Percentiles rank a stretch among this genome's conserved stretches.
Conservation (phyloP, 176 grass and related monocot genomes). For the Triticum aestivum region DNA sequence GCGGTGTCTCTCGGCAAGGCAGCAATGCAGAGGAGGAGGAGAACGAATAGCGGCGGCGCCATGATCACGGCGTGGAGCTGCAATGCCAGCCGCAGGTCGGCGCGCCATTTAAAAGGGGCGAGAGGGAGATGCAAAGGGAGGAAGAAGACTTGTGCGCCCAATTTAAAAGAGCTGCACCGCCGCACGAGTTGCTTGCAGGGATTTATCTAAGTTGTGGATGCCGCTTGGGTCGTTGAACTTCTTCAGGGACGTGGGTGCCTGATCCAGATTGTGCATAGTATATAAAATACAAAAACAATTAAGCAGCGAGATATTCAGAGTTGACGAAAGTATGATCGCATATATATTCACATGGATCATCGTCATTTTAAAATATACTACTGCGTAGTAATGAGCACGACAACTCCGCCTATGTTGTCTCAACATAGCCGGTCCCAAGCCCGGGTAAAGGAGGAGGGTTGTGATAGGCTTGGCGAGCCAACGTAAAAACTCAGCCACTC, state of each 20-base stretch:
- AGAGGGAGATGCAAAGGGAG: neutral
- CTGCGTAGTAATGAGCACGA: too few species aligned
- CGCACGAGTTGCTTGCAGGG: neutral
- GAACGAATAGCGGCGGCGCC: neutral
- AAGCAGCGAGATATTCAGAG: neutral
- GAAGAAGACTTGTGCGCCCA: neutral
- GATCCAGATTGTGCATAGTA: too few species aligned
- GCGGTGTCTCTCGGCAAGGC: neutral
- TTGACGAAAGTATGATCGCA: neutral
- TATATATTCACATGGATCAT: too few species aligned
- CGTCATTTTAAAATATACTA: too few species aligned
- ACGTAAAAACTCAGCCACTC: too few species aligned
- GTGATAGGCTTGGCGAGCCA: too few species aligned
- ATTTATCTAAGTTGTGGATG: neutral
- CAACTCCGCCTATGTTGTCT: too few species aligned
- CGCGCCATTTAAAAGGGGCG: neutral
- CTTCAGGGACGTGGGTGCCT: too few species aligned
- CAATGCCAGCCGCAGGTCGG: neutral
- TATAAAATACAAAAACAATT: too few species aligned
- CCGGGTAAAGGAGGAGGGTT: too few species aligned
- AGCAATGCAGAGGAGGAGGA: neutral
- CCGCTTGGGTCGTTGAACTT: neutral
- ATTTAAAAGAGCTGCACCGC: too few species aligned
- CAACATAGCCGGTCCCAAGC: too few species aligned
- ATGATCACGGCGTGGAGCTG: neutral